Base-by-base conservation (phyloP, 1,284 basidiomycete species). In the Takashimella tepidaria region DNA sequence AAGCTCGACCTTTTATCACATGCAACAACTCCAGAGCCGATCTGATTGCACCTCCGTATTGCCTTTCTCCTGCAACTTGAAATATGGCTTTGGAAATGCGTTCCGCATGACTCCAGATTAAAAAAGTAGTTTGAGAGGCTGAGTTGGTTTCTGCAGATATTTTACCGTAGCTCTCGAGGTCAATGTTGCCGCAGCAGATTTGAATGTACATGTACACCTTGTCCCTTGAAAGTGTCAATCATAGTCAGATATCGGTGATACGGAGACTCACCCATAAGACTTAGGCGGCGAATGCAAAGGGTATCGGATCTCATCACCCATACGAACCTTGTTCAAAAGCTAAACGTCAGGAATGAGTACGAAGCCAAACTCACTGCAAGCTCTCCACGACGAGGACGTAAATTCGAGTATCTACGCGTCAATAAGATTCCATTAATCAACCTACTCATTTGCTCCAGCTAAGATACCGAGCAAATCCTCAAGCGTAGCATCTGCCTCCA, bases 201-300 rank as follows among this genome's bases (percentile, higher is more conserved):
- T 76, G 75, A 2, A 75, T 53, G 8, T 68, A 56, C 2, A 76
- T 56, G 51, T 71, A 74, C 3, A 76, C 72, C 58, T 76, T 76
- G 58, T 76, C 72, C 8, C 70, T 69, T n/a, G n/a, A n/a, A 13
- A 5, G n/a, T n/a, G n/a, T n/a, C n/a, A n/a, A n/a, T n/a, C n/a
- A n/a, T 16, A 2, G 22, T 66, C 44, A 66, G 57, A 5, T 21
- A 4, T 42, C 41, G 22, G 6, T 25, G 24, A 16, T 49, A 16
- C 5, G 2, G n/a, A 3, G 4, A 57, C 63, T 47, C 23, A 70
- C 61, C 58, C 57, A 53, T 65, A 65, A 16, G 59, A 60, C 51
- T 68, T 63, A 45, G 63, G 61, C 1, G 54, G 53, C 13, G 66
- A 65, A 1, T 54, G 53, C 0, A 70, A 47, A 1, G 49, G 56